phyloP scores from a whole-genome alignment of 345 rosid genomes.

The Carallia pectinifolia region DNA sequence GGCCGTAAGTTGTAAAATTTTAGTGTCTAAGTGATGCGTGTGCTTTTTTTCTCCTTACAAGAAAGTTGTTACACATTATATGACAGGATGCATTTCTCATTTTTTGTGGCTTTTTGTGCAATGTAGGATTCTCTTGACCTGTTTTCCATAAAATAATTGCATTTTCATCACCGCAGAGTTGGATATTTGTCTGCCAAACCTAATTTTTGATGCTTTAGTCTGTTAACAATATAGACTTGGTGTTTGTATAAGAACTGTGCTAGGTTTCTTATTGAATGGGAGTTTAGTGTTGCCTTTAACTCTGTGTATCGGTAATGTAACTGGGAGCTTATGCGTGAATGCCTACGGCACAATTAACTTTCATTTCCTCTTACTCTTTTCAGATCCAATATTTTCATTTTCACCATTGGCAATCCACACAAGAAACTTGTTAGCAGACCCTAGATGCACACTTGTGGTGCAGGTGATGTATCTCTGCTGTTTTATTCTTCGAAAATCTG shows the following conservation, averaged over 20 bases:
- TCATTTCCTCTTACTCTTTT: constrained; percentile 2
- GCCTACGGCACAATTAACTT: not conserved
- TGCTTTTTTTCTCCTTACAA: not conserved
- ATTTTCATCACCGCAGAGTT: too few species aligned
- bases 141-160: not conserved
- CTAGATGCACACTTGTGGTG: constrained; percentile 91
- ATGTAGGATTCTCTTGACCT: not conserved
- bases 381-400: constrained; percentile 95
- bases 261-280: not conserved
- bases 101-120: not conserved
- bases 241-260: not conserved
- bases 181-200: too few species aligned
- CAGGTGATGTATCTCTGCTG: constrained; percentile 52
- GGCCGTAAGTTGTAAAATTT: constrained; percentile 69
- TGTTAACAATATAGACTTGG: not conserved
- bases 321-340: not conserved
- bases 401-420: constrained; percentile 97
- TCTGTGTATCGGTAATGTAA: not conserved
- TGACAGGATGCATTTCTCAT: not conserved
- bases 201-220: not conserved
- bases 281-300: not conserved
- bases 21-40: not conserved
- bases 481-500: constrained; percentile 5
- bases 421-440: constrained; percentile 82
- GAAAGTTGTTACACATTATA: not conserved